phyloP scores from a whole-genome alignment of 2,329 filamentous ascomycete species.

The Immersiporthe knoxdaviesiana region DNA sequence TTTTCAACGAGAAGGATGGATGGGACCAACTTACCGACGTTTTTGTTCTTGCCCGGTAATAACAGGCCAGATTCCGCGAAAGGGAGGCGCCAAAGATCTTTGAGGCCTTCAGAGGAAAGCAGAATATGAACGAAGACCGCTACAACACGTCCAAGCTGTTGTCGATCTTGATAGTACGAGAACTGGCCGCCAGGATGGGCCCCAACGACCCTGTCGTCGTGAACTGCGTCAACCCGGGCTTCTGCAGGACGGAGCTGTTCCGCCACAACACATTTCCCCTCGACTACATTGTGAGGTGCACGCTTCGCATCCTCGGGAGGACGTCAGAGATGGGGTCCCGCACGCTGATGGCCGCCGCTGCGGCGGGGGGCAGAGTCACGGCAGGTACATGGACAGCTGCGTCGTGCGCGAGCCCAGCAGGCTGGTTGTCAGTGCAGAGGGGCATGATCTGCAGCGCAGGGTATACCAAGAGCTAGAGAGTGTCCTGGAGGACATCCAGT shows the following conservation, averaged over 20 bases:
- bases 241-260: slow-evolving; percentile 47
- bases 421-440: slow-evolving; percentile 43
- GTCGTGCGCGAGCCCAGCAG: slow-evolving; percentile 34
- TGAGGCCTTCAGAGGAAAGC: slow-evolving; percentile 37
- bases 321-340: slow-evolving; percentile 45
- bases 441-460: slow-evolving; percentile 40
- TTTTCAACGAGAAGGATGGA: no score
- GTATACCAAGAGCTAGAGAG: slow-evolving; percentile 48
- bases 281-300: slow-evolving; percentile 8
- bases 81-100: slow-evolving; percentile 39
- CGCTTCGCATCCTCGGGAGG: slow-evolving; percentile 37
- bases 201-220: slow-evolving; percentile 37
- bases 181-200: slow-evolving; percentile 40
- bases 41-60: no score
- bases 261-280: slow-evolving; percentile 30
- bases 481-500: slow-evolving; percentile 48
- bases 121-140: slow-evolving; percentile 36
- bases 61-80: slow-evolving; percentile 42
- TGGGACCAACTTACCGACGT: not conserved
- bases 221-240: slow-evolving; percentile 45
- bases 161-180: slow-evolving; percentile 37
- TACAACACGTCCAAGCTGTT: slow-evolving; percentile 43
- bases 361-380: slow-evolving; percentile 44
- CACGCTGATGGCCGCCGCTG: slow-evolving; percentile 43
- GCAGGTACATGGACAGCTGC: slow-evolving; percentile 45